A percentile compares a stretch with the other conserved stretches of the same genome.
These are phyloP conservation scores for Saccharomyces hybrid DNA, from an alignment of 1,139 yeast species.

Conservation along the genomic window DNA sequence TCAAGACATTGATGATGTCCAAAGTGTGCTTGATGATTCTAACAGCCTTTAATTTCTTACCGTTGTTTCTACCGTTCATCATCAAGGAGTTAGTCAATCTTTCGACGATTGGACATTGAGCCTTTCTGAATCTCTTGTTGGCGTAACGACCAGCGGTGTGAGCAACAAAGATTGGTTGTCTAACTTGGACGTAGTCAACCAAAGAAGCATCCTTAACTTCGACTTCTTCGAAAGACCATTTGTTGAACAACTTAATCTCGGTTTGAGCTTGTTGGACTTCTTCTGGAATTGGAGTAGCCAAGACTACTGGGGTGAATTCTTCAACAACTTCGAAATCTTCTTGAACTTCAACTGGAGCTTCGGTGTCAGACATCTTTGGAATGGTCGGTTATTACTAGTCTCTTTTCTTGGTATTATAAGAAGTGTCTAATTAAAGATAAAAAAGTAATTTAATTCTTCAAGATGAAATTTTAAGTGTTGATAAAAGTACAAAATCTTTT, in stretches of 20 bases:
- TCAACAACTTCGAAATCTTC: slow-evolving; percentile 63
- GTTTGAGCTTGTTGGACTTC: slow-evolving; percentile 94
- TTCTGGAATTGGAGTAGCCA: slow-evolving; percentile 93
- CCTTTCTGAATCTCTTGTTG: slow-evolving; percentile 99
- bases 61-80: slow-evolving; percentile 99
- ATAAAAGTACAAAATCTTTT: neutral
- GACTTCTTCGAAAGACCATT: slow-evolving; percentile 97
- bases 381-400: slow-evolving; percentile 1
- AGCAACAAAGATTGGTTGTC: slow-evolving; percentile 94
- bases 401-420: neutral
- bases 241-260: slow-evolving; percentile 97
- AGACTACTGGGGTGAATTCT: slow-evolving; percentile 71
- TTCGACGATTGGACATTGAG: slow-evolving; percentile 98
- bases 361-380: slow-evolving; percentile 36
- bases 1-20: slow-evolving; percentile 94
- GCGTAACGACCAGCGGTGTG: slow-evolving; percentile 99
- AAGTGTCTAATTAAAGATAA: neutral
- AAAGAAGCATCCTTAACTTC: slow-evolving; percentile 97
- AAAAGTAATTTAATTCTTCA: neutral
- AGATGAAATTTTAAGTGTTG: neutral
- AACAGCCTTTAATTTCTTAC: slow-evolving; percentile 99
- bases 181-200: slow-evolving; percentile 96
- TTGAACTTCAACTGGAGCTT: slow-evolving; percentile 42
- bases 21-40: slow-evolving; percentile 99
- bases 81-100: slow-evolving; percentile 99